These are phyloP conservation scores for Puccinia triticina DNA, from an alignment of 1,284 basidiomycete genomes.

Conservation along the genomic window DNA sequence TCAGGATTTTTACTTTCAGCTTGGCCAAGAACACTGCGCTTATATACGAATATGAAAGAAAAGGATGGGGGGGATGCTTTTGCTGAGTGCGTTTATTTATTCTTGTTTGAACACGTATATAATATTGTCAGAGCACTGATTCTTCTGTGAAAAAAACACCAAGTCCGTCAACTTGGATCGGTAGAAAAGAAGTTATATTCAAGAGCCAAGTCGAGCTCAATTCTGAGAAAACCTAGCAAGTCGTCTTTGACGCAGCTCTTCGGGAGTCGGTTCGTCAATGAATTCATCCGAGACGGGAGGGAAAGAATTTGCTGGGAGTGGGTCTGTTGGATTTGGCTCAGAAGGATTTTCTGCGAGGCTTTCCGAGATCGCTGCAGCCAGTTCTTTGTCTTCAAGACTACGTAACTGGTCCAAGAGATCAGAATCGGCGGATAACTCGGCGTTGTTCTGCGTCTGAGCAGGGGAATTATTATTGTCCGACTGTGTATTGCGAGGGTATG, in stretches of 20 bases:
- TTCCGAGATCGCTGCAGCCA: slow-evolving; percentile 36
- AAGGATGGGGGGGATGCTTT: background rate
- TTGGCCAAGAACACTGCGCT: too few relatives aligned
- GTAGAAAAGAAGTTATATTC: background rate
- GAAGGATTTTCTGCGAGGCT: slow-evolving; percentile 18
- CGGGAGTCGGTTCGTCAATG: slow-evolving; percentile 45
- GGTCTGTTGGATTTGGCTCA: background rate
- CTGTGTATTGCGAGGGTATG: background rate
- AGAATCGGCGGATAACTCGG: background rate
- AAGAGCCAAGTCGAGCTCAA: background rate
- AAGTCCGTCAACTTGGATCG: background rate
- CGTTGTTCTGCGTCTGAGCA: background rate
- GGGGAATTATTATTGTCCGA: background rate
- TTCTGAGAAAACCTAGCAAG: slow-evolving; percentile 43
- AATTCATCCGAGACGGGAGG: slow-evolving; percentile 2
- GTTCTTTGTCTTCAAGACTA: slow-evolving; percentile 27
- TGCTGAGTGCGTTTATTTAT: background rate
- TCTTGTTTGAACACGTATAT: background rate
- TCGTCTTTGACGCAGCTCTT: slow-evolving; percentile 36
- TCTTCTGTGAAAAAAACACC: background rate
- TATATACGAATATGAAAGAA: too few relatives aligned
- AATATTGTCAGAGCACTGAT: too few relatives aligned
- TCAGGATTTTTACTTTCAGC: too few relatives aligned
- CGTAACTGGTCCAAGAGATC: background rate
- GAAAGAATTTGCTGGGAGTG: background rate